Evolutionary conservation across 2,329 filamentous ascomycete genomes (phyloP).

Genomic region (Ceratocystis diversiconidia): DNA sequence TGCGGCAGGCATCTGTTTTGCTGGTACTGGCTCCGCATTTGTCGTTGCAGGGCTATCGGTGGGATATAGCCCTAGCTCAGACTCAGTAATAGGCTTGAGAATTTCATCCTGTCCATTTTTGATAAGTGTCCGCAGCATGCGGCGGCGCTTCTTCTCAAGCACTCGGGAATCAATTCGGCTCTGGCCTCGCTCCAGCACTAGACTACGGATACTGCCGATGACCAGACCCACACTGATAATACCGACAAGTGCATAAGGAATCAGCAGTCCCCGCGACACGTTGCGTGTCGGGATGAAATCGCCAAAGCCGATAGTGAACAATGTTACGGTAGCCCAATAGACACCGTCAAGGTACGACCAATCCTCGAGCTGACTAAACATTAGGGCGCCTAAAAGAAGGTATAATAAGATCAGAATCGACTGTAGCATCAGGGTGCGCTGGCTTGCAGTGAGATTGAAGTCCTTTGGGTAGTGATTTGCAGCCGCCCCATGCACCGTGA

Average conservation of each 20-base stretch:
- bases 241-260: conserved; percentile 72
- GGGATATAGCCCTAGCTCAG: background rate
- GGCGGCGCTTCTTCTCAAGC: conserved; percentile 43
- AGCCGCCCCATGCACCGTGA: conserved; percentile 68
- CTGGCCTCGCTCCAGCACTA: conserved; percentile 45
- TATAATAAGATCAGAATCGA: conserved; percentile 77
- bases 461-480: conserved; percentile 57
- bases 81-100: conserved; percentile 34
- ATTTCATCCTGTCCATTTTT: conserved; percentile 33
- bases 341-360: conserved; percentile 67
- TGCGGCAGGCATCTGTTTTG: background rate
- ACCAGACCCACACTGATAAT: conserved; percentile 76
- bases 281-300: conserved; percentile 36
- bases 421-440: conserved; percentile 79
- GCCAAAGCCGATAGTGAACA: conserved; percentile 52
- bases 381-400: conserved; percentile 58
- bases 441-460: conserved; percentile 63
- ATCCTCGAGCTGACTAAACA: conserved; percentile 58
- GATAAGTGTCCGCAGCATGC: conserved; percentile 32
- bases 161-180: conserved; percentile 41
- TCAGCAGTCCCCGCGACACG: conserved; percentile 54
- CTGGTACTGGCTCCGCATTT: background rate
- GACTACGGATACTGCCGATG: conserved; percentile 60
- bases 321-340: conserved; percentile 63
- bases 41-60: conserved; percentile 18